Base-by-base conservation (phyloP, 495 filamentous ascomycete genomes). In the Xylaria palmicola region DNA sequence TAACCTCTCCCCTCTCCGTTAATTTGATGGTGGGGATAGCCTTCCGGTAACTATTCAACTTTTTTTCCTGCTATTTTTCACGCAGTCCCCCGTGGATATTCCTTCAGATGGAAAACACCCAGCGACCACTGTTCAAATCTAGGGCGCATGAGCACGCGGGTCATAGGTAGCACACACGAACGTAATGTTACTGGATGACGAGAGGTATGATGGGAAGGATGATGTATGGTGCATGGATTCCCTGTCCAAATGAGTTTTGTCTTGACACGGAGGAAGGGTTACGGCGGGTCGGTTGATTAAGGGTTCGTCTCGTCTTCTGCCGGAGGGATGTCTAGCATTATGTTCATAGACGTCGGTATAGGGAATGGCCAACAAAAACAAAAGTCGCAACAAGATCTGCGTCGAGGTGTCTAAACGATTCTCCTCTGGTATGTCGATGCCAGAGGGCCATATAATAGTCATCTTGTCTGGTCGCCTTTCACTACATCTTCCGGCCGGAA, bases 311-410 rank as follows among this genome's bases (percentile, higher is more conserved):
- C n/a, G n/a, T 56, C 44, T 39, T 43, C 34, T 32, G 44, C 43
- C 9, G 17, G 37, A 39, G 19, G 43, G 50, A 61, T 61, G 59
- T 47, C 50, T 40, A 54, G 50, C 59, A 61, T 61, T 55, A 43
- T 53, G 49, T 62, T 48, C 60, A 62, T 62, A 62, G 60, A 62
- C 52, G 44, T 56, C 52, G 60, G 52, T 62, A 62, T 62, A 56
- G 52, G 59, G 53, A 62, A 57, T 62, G 59, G 50, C n/a, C 41
- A 48, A 32, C 29, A 29, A 51, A 39, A 48, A n/a, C n/a, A n/a
- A 39, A 60, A 47, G 57, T 60, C 32, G 24, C 47, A 47, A 15
- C 27, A 56, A 41, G 39, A 4, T 9, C 24, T 56, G 15, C 12
- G n/a, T 26, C 13, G n/a, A 20, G 17, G 20, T 27, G 39, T 34